Evolutionary conservation across 2,329 filamentous ascomycete species (phyloP).

Genomic region (Colletotrichum tamarilloi): DNA sequence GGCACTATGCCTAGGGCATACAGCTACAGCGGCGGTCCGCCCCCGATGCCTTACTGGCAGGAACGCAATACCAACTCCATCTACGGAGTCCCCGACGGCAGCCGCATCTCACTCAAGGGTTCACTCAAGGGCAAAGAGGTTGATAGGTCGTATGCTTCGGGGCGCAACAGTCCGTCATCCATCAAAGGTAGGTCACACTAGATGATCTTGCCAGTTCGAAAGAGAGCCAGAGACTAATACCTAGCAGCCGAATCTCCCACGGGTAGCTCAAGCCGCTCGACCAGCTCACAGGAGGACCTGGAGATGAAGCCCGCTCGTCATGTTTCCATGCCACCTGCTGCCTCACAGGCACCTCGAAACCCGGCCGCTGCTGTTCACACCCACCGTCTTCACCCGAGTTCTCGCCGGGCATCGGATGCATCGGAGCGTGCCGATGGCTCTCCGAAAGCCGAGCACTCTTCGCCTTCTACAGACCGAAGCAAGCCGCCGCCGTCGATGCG

Average conservation of each 20-base stretch:
- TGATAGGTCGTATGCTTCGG: constrained; percentile 46
- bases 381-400: constrained; percentile 42
- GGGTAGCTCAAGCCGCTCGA: constrained; percentile 51
- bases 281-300: constrained; percentile 52
- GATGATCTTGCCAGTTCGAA: neutral
- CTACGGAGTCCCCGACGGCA: constrained; percentile 43
- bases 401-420: constrained; percentile 44
- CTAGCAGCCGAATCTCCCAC: constrained; percentile 40
- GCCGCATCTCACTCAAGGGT: constrained; percentile 50
- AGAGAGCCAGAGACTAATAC: constrained; percentile 22
- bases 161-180: constrained; percentile 49
- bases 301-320: constrained; percentile 49
- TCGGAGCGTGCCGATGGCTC: constrained; percentile 38
- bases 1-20: constrained; percentile 54
- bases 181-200: constrained; percentile 46
- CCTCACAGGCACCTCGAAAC: constrained; percentile 4
- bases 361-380: constrained; percentile 6
- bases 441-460: constrained; percentile 12
- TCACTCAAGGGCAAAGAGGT: constrained; percentile 58
- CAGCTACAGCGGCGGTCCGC: constrained; percentile 54
- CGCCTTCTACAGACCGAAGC: constrained; percentile 1
- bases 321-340: constrained; percentile 20
- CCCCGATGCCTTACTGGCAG: constrained; percentile 39
- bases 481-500: constrained; percentile 46
- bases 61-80: constrained; percentile 44